Evolutionary conservation across 2,329 filamentous ascomycete genomes (phyloP).

Genomic region (Chaetothyriales sp.): DNA sequence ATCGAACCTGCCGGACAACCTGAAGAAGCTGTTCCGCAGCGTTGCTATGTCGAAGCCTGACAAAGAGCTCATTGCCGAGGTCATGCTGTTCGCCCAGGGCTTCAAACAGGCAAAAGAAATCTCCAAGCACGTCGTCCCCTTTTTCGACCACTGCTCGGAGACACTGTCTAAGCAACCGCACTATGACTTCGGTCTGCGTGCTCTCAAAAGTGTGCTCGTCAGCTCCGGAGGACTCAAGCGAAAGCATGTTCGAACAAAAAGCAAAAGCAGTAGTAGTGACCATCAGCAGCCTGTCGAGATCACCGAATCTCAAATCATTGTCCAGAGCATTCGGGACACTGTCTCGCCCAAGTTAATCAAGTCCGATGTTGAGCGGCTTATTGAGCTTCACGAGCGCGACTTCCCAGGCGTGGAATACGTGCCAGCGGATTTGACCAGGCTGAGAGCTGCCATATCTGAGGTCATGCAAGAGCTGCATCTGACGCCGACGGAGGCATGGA

Average conservation of each 20-base stretch:
- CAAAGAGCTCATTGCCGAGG: constrained; percentile 97
- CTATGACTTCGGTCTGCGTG: constrained; percentile 96
- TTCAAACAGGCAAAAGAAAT: constrained; percentile 92
- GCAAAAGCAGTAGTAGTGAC: constrained; percentile 40
- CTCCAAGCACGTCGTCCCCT: constrained; percentile 90
- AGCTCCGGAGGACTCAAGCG: constrained; percentile 95
- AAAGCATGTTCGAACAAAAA: constrained; percentile 47
- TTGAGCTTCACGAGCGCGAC: constrained; percentile 62
- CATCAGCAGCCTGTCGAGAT: constrained; percentile 55
- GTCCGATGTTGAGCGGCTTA: constrained; percentile 78
- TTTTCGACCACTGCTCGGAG: constrained; percentile 81
- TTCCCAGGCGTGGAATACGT: constrained; percentile 92
- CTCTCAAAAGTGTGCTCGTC: constrained; percentile 93
- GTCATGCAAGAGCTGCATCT: constrained; percentile 74
- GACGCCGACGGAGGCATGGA: constrained; percentile 86
- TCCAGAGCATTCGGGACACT: constrained; percentile 95
- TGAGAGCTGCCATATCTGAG: constrained; percentile 66
- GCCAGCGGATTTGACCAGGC: constrained; percentile 64
- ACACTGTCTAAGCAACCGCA: constrained; percentile 89
- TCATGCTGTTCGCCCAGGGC: constrained; percentile 99
- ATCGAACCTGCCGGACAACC: constrained; percentile 93
- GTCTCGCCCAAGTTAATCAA: constrained; percentile 96
- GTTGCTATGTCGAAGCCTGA: constrained; percentile 99
- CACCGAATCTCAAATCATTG: constrained; percentile 91
- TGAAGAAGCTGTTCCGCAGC: constrained; percentile 99